phyloP scores from a whole-genome alignment of 2,329 filamentous ascomycete genomes.

The Hymenotorrendiella dingleyae region DNA sequence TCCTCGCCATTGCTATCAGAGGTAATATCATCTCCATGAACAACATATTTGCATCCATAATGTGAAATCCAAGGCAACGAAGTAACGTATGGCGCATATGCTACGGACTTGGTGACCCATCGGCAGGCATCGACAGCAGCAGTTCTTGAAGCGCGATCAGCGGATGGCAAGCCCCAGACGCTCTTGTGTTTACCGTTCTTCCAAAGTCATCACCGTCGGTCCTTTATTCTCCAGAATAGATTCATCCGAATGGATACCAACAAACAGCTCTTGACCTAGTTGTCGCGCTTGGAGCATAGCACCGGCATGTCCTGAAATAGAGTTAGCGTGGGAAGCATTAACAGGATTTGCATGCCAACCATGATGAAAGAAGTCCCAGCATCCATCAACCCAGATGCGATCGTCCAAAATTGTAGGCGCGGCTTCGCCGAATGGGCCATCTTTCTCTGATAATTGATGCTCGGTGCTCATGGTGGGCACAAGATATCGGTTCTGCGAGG shows the following conservation, averaged over 20 bases:
- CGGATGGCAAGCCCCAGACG: slow-evolving; percentile 18
- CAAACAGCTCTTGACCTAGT: slow-evolving; percentile 79
- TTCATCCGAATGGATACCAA: slow-evolving; percentile 93
- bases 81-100: slow-evolving; percentile 90
- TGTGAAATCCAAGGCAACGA: slow-evolving; percentile 89
- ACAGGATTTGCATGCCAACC: slow-evolving; percentile 44
- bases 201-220: slow-evolving; percentile 90
- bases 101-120: slow-evolving; percentile 82
- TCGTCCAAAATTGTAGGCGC: slow-evolving; percentile 43
- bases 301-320: slow-evolving; percentile 72
- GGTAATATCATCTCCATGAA: slow-evolving; percentile 95
- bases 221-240: slow-evolving; percentile 96
- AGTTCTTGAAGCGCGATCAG: slow-evolving; percentile 48
- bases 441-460: too few relatives aligned
- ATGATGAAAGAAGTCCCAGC: slow-evolving; percentile 98
- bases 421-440: slow-evolving; percentile 24
- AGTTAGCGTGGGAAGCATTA: slow-evolving; percentile 1
- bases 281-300: slow-evolving; percentile 95
- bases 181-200: slow-evolving; percentile 60
- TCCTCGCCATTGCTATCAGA: slow-evolving; percentile 90
- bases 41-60: slow-evolving; percentile 92
- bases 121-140: slow-evolving; percentile 91
- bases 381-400: slow-evolving; percentile 96
- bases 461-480: not conserved
- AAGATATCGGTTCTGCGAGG: too few relatives aligned